Evolutionary conservation across 1,284 basidiomycete genomes (phyloP), one percentile per base, ranked within the genome.

Genomic region (Boletus sp.): DNA sequence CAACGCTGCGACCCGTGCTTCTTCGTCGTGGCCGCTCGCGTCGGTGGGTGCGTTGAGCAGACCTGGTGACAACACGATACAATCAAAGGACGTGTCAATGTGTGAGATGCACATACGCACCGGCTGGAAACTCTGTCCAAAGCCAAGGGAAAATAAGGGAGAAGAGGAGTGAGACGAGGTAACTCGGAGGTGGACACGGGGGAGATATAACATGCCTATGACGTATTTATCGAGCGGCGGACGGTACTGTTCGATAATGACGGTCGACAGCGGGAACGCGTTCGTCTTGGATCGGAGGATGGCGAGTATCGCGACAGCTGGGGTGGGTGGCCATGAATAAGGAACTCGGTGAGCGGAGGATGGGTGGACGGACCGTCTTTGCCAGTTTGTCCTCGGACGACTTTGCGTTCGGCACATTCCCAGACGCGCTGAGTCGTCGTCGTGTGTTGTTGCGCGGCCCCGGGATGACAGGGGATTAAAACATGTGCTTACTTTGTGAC

Each of bases 221-320:
- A 92, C 83, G 62, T 83, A 83, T 60, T 86, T 87, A 65, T 84
- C 89, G 37, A 92, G 82, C 0, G 94, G 91, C 1, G 94, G 92
- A 33, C 94, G 85, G 74, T 88, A 96, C 74, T 96, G 94, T 73
- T 96, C 93, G 65, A 96, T 87, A 62, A 97, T 81, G 58, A 97
- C 84, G 3, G 93, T 95, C 0, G 89, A 91, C 1, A 78, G 74
- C 35, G 79, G 87, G 76, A 87, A 94, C 23, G 83, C 81, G 64
- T 83, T 80, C 19, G 83, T 85, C 73, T 87, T 87, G 48, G 90
- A 91, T 28, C 84, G 84, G 49, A 98, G 80, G 23, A 97, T 77
- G 7, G 93, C 86, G 23, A 97, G 78, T 57, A 97, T 89, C 17
- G 93, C 89, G 14, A 96, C 94, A 58, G 89, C 94, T 91, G 8